Conservation (phyloP, 139 green algal species). For the Edaphochlamys debaryana region DNA sequence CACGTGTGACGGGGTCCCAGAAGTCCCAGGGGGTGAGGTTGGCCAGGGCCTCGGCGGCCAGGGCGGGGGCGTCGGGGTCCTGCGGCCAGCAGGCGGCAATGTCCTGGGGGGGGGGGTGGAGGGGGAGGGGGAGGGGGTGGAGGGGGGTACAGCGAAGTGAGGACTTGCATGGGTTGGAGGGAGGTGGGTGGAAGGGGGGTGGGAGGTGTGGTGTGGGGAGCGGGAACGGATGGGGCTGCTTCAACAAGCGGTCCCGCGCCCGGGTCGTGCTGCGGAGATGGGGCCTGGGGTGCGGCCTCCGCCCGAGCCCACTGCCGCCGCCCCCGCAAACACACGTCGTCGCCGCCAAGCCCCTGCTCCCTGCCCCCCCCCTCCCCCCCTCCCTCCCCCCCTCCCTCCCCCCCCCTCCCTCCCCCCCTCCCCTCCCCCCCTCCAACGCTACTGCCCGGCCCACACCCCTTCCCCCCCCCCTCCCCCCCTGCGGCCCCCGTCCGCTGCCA, state of each 20-base stretch:
- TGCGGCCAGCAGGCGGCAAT: background rate
- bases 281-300: too few relatives aligned
- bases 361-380: background rate
- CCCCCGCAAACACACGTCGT: too few relatives aligned
- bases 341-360: background rate
- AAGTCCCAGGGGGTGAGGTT: slow-evolving; percentile 63
- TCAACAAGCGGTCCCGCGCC: too few relatives aligned
- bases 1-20: background rate
- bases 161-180: too few relatives aligned
- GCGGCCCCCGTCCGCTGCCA: background rate
- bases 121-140: background rate
- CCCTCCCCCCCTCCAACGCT: background rate
- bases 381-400: too few relatives aligned
- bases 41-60: slow-evolving; percentile 62
- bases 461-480: background rate
- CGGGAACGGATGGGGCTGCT: too few relatives aligned
- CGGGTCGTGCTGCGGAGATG: too few relatives aligned
- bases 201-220: too few relatives aligned
- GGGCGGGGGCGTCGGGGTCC: slow-evolving; percentile 46
- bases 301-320: too few relatives aligned
- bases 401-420: background rate
- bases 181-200: too few relatives aligned
- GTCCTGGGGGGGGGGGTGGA: background rate
- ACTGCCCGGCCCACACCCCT: background rate
- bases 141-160: background rate